Evolutionary conservation across 177 flowering plant genomes (phyloP), one percentile per base, ranked within the genome.

Genomic region (Vitis hybrid): DNA sequence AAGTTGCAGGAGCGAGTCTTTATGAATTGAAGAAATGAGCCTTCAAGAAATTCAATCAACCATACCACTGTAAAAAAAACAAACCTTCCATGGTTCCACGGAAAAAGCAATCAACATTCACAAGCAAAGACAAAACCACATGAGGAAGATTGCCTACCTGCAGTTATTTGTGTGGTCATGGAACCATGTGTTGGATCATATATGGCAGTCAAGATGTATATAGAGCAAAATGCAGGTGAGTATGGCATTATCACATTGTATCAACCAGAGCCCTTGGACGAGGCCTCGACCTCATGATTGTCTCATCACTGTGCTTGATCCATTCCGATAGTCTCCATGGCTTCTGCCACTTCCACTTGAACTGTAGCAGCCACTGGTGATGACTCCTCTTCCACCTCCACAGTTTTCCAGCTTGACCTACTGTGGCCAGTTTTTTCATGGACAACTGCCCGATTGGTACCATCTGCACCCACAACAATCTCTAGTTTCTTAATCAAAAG

Each of bases 321-420:
- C 78, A 85, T 77, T 96, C 99, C 8, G 98, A 93, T 27, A 96
- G 92, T 78, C 88, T 89, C 99, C 99, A 96, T 56, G 99, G 99
- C 73, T 96, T 96, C 80, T 96, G 99, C 99, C 99, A 96, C 74
- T 93, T 96, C 98, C 97, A 96, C 75, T 96, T 96, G 82, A 93
- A 93, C 71, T 93, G 99, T 72, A 96, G 62, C 10, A 90, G 82
- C 99, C 98, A 93, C 71, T 92, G 99, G 71, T 96, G 98, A 78
- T 96, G 97, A 73, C 99, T 96, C 78, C 99, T 89, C 81, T 96
- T 91, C 97, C 97, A 93, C 78, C 91, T 90, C 98, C 98, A 91
- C 46, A 96, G 84, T 77, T 89, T 93, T 65, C 98, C 97, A 64
- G 86, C 84, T 64, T 93, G 96, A 56, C 97, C 91, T 6, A 70